Base-by-base conservation (phyloP, 2,329 filamentous ascomycete genomes). In the Cladophialophora yegresii region DNA sequence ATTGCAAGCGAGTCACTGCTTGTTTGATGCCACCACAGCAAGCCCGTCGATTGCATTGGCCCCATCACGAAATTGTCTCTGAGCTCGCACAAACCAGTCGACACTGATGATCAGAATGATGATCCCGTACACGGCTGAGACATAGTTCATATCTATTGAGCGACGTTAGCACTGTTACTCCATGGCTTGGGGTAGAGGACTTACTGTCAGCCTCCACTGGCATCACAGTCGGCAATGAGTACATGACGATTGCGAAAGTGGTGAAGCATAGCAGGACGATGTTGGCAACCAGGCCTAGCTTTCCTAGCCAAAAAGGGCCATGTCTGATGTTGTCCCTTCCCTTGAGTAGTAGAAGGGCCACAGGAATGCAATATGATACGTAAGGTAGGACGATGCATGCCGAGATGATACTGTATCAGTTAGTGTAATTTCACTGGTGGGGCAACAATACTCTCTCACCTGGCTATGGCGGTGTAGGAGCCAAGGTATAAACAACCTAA, bases 311-410 rank as follows among this genome's bases (percentile, higher is more conserved):
- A 73, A 83, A 83, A 0, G 81, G 80, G 0, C 81, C 81, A 61
- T 77, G 78, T 0, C 64, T 64, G 70, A 82, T 78, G 61, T 76
- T 80, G 43, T 78, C 68, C 54, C 81, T 78, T 23, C 81, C 81
- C 23, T 73, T 74, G 54, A 78, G 69, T 26, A 82, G 75, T 45
- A 83, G 75, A 62, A 78, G 80, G 45, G 78, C 61, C 23, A 82
- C 75, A 0, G 81, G 81, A 43, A 81, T 76, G 4, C 78, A 69
- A 63, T 83, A 82, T 0, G 79, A 77, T 26, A 80, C 68, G 66
- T 79, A 80, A 74, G 84, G 82, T 4, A 81, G 68, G 0, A 77
- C 74, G 45, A 83, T 81, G 20, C 81, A 81, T 43, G 82, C 85
- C 26, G 83, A 83, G 4, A 84, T 80, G 32, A 86, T 50, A 8